A percentile compares a stretch with the other conserved stretches of the same genome.
phyloP scores from a whole-genome alignment of 768 basidiomycete genomes.

The Rhodocollybia butyracea region DNA sequence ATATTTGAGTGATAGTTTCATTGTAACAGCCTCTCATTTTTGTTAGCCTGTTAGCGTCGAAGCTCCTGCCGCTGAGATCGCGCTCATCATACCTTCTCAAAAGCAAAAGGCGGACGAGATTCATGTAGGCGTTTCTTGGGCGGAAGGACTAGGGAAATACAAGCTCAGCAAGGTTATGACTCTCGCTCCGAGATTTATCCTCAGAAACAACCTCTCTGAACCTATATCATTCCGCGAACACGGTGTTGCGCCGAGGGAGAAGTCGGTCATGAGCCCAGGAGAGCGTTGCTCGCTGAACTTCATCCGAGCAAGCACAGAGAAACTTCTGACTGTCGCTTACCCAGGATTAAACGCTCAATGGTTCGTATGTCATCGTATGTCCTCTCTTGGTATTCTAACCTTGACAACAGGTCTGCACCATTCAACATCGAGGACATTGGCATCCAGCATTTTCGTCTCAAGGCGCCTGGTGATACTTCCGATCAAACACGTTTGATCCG shows the following conservation, averaged over 20 bases:
- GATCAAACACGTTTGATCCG: conserved; percentile 54
- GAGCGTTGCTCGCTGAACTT: conserved; percentile 67
- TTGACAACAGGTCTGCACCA: conserved; percentile 73
- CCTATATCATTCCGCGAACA: conserved; percentile 83
- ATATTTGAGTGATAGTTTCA: conserved; percentile 13
- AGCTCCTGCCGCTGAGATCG: conserved; percentile 87
- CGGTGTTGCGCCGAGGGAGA: conserved; percentile 63
- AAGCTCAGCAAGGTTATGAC: conserved; percentile 94
- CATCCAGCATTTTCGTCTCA: conserved; percentile 68
- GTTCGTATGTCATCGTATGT: conserved; percentile 35
- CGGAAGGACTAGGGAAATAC: conserved; percentile 95
- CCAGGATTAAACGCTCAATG: conserved; percentile 84
- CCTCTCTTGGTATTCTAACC: conserved; percentile 3
- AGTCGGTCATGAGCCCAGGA: conserved; percentile 59
- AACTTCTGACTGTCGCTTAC: conserved; percentile 79
- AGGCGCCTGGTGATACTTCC: conserved; percentile 30
- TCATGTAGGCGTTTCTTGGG: conserved; percentile 87
- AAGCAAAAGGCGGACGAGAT: conserved; percentile 62
- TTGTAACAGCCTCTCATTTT: too few relatives aligned
- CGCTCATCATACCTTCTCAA: conserved; percentile 66
- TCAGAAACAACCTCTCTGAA: conserved; percentile 75
- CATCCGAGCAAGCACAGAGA: conserved; percentile 63
- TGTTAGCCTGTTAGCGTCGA: conserved; percentile 81
- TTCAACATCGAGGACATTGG: conserved; percentile 94
- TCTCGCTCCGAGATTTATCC: conserved; percentile 83